Percentiles rank a stretch among this genome's conserved stretches.
phyloP scores from a whole-genome alignment of 202 grass and related monocot genomes.

The Cymbopogon flexuosus region DNA sequence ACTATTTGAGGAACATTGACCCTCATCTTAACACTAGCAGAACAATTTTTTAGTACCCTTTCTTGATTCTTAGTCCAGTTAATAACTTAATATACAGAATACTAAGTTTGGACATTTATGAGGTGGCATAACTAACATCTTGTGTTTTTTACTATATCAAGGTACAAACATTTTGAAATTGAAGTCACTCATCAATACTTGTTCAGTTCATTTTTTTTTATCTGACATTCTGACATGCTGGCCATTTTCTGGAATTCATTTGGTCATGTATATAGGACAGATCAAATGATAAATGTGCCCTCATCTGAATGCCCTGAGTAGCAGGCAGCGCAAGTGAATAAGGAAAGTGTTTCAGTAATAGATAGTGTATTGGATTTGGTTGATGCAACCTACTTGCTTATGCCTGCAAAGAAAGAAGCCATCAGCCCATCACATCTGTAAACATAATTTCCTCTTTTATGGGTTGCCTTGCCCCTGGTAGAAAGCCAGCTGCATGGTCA shows the following conservation, averaged over 20 bases:
- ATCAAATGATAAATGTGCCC: neutral
- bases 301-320: neutral
- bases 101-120: neutral
- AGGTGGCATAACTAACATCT: neutral
- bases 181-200: neutral
- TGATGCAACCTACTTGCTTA: neutral
- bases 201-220: neutral
- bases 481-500: no score
- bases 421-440: no score
- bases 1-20: neutral
- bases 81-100: neutral
- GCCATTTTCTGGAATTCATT: slow-evolving; percentile 4
- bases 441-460: no score
- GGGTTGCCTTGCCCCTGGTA: no score
- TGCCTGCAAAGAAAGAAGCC: no score
- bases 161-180: neutral
- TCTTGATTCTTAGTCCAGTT: neutral
- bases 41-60: neutral
- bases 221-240: neutral
- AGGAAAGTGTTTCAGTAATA: neutral
- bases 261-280: neutral
- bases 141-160: no score
- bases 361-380: neutral
- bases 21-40: neutral
- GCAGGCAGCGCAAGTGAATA: neutral